Percentiles rank a stretch among this genome's conserved stretches.
These are phyloP conservation scores for Candida adriatica DNA, from an alignment of 805 yeast species.

Conservation along the genomic window DNA sequence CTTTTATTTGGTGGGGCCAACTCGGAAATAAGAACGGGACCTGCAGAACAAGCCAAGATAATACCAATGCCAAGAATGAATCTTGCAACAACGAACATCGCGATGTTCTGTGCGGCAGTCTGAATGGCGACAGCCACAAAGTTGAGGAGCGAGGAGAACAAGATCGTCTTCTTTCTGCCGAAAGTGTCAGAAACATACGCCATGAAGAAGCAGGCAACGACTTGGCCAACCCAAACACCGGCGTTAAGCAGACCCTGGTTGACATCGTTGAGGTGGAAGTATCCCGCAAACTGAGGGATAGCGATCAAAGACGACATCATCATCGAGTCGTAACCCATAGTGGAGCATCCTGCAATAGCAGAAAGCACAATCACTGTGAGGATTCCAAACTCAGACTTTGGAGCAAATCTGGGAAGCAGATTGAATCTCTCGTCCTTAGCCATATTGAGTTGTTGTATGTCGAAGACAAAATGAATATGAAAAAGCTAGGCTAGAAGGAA, in stretches of 20 bases:
- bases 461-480: no score
- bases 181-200: slow-evolving; percentile 4
- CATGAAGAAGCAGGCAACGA: slow-evolving; percentile 2
- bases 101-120: slow-evolving; percentile 10
- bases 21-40: slow-evolving; percentile 7
- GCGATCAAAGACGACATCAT: slow-evolving; percentile 13
- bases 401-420: slow-evolving; percentile 3
- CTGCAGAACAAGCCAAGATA: slow-evolving; percentile 5
- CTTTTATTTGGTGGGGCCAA: slow-evolving; percentile 7
- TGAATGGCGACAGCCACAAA: slow-evolving; percentile 8
- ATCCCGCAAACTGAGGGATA: slow-evolving; percentile 10
- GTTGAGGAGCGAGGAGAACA: slow-evolving; percentile 1
- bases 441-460: no score
- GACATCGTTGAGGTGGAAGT: slow-evolving; percentile 5
- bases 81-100: slow-evolving; percentile 10
- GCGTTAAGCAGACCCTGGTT: slow-evolving; percentile 9
- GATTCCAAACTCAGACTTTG: slow-evolving; percentile 3
- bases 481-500: no score
- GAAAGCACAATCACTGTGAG: slow-evolving; percentile 2
- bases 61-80: slow-evolving; percentile 9
- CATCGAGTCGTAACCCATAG: slow-evolving; percentile 12
- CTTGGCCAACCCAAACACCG: slow-evolving; percentile 11
- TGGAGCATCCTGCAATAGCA: slow-evolving; percentile 9
- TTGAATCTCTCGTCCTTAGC: neutral
- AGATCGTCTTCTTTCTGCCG: slow-evolving; percentile 11